These are phyloP conservation scores for California macrophylla DNA, from an alignment of 441 rosid genomes.

Conservation along the genomic window DNA sequence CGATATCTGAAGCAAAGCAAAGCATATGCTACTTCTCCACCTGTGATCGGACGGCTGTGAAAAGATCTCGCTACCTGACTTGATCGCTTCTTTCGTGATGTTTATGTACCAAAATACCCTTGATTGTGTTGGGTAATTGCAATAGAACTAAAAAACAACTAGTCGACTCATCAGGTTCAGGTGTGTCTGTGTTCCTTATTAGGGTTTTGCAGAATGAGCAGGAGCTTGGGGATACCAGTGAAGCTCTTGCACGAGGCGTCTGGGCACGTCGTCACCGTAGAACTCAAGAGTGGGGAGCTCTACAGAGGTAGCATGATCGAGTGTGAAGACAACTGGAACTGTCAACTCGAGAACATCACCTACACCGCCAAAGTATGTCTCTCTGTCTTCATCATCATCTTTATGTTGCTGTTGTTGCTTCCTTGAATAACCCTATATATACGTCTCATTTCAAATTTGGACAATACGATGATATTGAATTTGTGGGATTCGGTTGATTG, in stretches of 20 bases:
- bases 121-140: not conserved
- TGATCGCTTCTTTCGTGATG: conserved; percentile 6
- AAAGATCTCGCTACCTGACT: not conserved
- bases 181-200: too few relatives aligned
- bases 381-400: not conserved
- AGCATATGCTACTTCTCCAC: conserved; percentile 9
- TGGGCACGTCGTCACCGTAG: conserved; percentile 26
- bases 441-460: not conserved
- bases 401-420: not conserved
- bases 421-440: not conserved
- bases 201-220: conserved; percentile 14
- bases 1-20: conserved; percentile 6
- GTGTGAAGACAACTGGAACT: conserved; percentile 29
- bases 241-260: conserved; percentile 26
- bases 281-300: conserved; percentile 26
- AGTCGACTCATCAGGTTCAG: too few relatives aligned
- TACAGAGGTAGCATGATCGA: conserved; percentile 26
- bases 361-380: conserved; percentile 21
- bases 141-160: too few relatives aligned
- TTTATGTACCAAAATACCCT: not conserved
- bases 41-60: not conserved
- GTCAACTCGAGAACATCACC: conserved; percentile 28
- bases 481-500: not conserved
- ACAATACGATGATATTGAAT: not conserved
- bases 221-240: conserved; percentile 28